Conservation (phyloP, 2,329 filamentous ascomycete species). For the Calonectria montana region DNA sequence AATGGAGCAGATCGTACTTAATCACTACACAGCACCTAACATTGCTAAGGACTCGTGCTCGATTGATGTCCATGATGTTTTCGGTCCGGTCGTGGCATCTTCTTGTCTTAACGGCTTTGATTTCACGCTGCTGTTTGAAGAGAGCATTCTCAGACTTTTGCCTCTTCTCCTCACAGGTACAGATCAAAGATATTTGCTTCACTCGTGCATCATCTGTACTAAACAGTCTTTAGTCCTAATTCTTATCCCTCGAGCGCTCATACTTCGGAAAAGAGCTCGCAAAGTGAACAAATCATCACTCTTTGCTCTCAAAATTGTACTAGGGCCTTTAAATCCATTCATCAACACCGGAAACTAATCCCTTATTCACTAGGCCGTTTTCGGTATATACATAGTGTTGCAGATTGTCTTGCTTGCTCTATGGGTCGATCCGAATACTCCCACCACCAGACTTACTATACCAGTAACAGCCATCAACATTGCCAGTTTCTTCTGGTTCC, state of each 20-base stretch:
- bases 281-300: background rate
- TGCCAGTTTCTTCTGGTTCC: background rate
- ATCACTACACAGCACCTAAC: background rate
- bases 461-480: background rate
- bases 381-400: background rate
- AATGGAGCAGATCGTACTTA: background rate
- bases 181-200: background rate
- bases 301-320: background rate
- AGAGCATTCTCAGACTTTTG: background rate
- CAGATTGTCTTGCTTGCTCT: background rate
- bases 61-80: background rate
- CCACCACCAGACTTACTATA: background rate
- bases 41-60: background rate
- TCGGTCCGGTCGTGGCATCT: background rate
- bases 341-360: background rate
- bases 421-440: background rate
- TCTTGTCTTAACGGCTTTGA: background rate
- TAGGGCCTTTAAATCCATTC: background rate
- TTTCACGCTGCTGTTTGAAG: background rate
- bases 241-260: background rate
- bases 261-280: background rate
- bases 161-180: background rate
- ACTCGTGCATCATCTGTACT: background rate
- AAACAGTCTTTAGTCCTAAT: background rate
- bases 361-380: background rate